A percentile compares a stretch with the other conserved stretches of the same genome.
Evolutionary conservation across 176 grass and related monocot genomes (phyloP).

Genomic region (Bonia amplexicaulis): DNA sequence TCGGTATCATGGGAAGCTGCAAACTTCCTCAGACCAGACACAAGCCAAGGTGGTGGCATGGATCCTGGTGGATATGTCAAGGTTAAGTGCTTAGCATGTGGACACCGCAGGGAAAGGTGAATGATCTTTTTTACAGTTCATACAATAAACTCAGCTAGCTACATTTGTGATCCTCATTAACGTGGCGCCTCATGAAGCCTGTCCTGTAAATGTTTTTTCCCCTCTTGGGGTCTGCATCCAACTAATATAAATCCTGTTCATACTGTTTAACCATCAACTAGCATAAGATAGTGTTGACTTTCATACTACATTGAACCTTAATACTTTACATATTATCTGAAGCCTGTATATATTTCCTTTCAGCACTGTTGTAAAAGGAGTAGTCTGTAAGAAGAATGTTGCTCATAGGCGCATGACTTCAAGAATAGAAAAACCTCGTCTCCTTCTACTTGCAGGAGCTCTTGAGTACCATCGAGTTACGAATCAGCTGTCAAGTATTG

Average conservation of each 20-base stretch:
- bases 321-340: slow-evolving; percentile 32
- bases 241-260: not conserved
- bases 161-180: not conserved
- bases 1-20: slow-evolving; percentile 85
- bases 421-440: slow-evolving; percentile 75
- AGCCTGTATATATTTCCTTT: slow-evolving; percentile 28
- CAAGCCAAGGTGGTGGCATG: slow-evolving; percentile 67
- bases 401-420: slow-evolving; percentile 88
- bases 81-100: slow-evolving; percentile 86
- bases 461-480: slow-evolving; percentile 92
- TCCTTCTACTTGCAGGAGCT: slow-evolving; percentile 85
- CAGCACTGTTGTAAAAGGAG: slow-evolving; percentile 86
- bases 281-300: slow-evolving; percentile 8
- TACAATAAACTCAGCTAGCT: slow-evolving; percentile 12
- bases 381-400: slow-evolving; percentile 98
- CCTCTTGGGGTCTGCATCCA: not conserved
- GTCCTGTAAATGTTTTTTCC: not conserved
- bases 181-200: not conserved
- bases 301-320: slow-evolving; percentile 20
- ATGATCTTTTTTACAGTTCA: slow-evolving; percentile 16
- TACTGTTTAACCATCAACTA: slow-evolving; percentile 4
- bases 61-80: slow-evolving; percentile 94
- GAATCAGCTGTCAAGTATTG: slow-evolving; percentile 89
- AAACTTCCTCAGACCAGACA: slow-evolving; percentile 85
- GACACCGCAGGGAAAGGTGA: slow-evolving; percentile 83